These are phyloP conservation scores for Protomyces gravidus DNA, from an alignment of 1,139 yeast species.

Conservation along the genomic window DNA sequence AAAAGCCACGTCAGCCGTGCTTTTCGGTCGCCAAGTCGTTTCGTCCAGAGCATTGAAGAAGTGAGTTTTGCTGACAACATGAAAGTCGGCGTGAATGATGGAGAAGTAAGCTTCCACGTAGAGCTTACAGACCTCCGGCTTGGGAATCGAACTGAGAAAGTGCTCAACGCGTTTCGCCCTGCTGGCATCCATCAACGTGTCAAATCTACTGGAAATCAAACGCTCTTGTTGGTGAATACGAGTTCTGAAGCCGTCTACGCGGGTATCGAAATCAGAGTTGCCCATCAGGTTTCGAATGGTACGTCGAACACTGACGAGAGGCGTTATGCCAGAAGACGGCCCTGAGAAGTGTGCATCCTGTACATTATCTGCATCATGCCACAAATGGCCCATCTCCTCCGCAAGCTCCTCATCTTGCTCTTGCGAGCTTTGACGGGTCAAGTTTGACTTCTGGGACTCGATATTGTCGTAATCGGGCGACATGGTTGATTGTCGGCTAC, in stretches of 20 bases:
- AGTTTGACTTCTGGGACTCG: neutral
- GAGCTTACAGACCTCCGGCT: neutral
- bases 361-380: neutral
- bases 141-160: neutral
- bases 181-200: neutral
- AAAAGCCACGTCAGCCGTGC: neutral
- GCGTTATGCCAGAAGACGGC: neutral
- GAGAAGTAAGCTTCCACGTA: slow-evolving; percentile 10
- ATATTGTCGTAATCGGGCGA: neutral
- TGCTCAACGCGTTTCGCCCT: neutral
- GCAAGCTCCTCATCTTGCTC: slow-evolving; percentile 6
- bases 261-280: slow-evolving; percentile 1
- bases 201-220: neutral
- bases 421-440: neutral
- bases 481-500: neutral
- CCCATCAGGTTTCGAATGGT: slow-evolving; percentile 7
- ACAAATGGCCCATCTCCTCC: slow-evolving; percentile 14
- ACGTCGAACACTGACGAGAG: slow-evolving; percentile 1
- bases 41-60: neutral
- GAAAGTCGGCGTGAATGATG: neutral
- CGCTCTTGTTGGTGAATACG: neutral
- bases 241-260: neutral
- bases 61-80: slow-evolving; percentile 5
- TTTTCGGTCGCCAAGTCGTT: neutral
- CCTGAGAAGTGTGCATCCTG: slow-evolving; percentile 1